A percentile compares a stretch with the other conserved stretches of the same genome.
Conservation (phyloP, 176 grass and related monocot species). For the Triticum aestivum region DNA sequence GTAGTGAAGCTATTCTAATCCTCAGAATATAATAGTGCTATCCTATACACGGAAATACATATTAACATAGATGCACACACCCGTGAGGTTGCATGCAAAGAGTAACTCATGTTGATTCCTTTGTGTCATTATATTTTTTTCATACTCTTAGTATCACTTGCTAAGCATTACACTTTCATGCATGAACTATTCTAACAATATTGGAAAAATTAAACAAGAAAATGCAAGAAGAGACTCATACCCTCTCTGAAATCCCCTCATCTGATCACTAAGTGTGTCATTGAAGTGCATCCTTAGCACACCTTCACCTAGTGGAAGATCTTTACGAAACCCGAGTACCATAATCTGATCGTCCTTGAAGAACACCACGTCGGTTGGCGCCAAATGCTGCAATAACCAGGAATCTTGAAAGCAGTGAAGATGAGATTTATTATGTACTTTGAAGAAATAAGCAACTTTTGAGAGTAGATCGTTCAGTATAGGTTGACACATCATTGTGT, state of each 20-base stretch:
- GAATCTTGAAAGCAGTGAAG: not conserved
- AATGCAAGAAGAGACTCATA: not conserved
- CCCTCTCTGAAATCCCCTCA: not conserved
- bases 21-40: too few relatives aligned
- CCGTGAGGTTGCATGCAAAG: too few relatives aligned
- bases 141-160: too few relatives aligned
- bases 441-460: not conserved
- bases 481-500: not conserved
- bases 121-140: too few relatives aligned
- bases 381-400: not conserved
- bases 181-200: not conserved
- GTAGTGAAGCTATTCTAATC: too few relatives aligned
- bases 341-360: constrained; percentile 10
- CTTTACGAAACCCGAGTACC: not conserved
- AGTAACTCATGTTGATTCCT: too few relatives aligned
- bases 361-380: not conserved
- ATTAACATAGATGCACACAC: too few relatives aligned
- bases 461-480: not conserved
- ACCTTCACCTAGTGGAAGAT: not conserved
- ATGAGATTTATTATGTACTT: not conserved
- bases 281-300: not conserved
- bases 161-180: not conserved
- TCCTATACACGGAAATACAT: too few relatives aligned
- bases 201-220: not conserved
- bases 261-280: not conserved